Percentiles rank a stretch among this genome's conserved stretches.
phyloP scores from a whole-genome alignment of 148 eudicot genomes.

The Rhododendron griersonianum region DNA sequence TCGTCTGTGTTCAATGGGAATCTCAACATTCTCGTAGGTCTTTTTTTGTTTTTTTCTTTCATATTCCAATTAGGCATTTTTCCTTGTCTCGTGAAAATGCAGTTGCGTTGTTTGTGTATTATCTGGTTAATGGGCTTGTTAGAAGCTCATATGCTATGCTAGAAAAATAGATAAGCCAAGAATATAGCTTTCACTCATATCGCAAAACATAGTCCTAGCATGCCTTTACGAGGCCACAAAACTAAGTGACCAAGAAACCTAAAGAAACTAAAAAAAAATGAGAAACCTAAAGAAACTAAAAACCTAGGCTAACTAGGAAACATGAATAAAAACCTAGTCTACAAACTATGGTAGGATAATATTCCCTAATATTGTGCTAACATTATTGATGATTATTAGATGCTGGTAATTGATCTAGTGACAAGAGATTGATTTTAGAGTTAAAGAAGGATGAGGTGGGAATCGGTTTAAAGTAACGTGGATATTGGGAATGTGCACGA shows the following conservation, averaged over 20 bases:
- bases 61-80: not conserved
- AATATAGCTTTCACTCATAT: not conserved
- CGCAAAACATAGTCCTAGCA: not conserved
- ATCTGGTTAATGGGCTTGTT: not conserved
- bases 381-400: not conserved
- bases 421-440: not conserved
- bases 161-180: not conserved
- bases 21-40: constrained; percentile 57
- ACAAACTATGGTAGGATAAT: not conserved
- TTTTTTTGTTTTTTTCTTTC: not conserved
- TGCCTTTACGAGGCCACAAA: not conserved
- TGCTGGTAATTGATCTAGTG: not conserved
- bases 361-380: not conserved
- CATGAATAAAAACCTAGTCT: not conserved
- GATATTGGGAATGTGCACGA: not conserved
- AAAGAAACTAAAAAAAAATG: too few relatives aligned
- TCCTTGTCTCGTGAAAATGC: not conserved
- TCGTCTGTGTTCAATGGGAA: constrained; percentile 50
- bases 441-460: not conserved
- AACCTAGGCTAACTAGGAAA: not conserved
- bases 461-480: not conserved
- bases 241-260: not conserved
- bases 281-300: not conserved
- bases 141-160: not conserved
- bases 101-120: not conserved